A percentile compares a stretch with the other conserved stretches of the same genome.
phyloP scores from a whole-genome alignment of 805 yeast species.

The Candida palmyrensis region DNA sequence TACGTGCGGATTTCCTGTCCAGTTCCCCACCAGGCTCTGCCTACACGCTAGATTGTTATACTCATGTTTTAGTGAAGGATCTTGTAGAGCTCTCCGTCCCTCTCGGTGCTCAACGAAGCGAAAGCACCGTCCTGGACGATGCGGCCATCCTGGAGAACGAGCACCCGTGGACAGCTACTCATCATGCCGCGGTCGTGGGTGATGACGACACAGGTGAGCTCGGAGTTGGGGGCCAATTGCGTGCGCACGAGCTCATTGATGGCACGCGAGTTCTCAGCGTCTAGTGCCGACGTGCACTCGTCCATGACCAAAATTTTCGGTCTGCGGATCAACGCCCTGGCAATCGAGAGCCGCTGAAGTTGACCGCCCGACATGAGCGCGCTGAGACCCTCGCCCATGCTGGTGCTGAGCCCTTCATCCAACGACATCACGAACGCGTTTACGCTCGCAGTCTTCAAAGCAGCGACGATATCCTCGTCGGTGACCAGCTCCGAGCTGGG shows the following conservation, averaged over 20 bases:
- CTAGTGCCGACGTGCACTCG: conserved; percentile 88
- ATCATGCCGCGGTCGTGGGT: conserved; percentile 74
- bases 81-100: conserved; percentile 22
- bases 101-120: conserved; percentile 14
- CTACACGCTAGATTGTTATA: no score
- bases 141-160: conserved; percentile 46
- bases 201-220: conserved; percentile 48
- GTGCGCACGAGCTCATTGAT: conserved; percentile 47
- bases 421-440: conserved; percentile 49
- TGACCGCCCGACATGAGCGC: conserved; percentile 82
- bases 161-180: conserved; percentile 46
- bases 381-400: conserved; percentile 43
- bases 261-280: conserved; percentile 49
- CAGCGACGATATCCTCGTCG: conserved; percentile 28
- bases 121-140: conserved; percentile 43
- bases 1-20: no score
- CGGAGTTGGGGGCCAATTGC: conserved; percentile 22
- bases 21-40: no score
- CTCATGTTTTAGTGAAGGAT: no score
- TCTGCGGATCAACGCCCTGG: conserved; percentile 67
- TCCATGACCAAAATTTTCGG: conserved; percentile 72
- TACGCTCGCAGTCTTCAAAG: conserved; percentile 45
- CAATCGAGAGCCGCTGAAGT: conserved; percentile 77
- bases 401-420: conserved; percentile 56
- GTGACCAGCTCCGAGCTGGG: conserved; percentile 10